Conservation (phyloP, 2,329 filamentous ascomycete species). For the Nemania sp. region DNA sequence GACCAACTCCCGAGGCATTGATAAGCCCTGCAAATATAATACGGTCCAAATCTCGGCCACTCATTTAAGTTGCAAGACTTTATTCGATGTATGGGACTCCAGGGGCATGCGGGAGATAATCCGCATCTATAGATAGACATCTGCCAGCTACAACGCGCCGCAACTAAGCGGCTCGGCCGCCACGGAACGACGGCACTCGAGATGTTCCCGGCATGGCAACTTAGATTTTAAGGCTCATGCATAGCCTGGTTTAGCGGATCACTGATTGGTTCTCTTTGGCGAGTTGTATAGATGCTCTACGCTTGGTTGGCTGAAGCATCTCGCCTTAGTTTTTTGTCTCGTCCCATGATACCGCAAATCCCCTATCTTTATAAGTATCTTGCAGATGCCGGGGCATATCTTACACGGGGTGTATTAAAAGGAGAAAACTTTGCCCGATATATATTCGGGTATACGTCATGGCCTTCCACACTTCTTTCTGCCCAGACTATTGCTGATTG, state of each 20-base stretch:
- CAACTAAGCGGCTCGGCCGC: background rate
- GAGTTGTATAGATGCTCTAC: background rate
- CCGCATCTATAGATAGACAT: slow-evolving; percentile 10
- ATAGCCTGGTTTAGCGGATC: background rate
- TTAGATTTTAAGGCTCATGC: background rate
- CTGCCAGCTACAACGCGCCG: background rate
- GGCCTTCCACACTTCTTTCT: too few relatives aligned
- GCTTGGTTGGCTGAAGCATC: too few relatives aligned
- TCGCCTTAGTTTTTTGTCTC: background rate
- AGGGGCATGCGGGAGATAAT: slow-evolving; percentile 7
- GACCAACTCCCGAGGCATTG: slow-evolving; percentile 7
- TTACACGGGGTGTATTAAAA: background rate
- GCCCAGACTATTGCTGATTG: too few relatives aligned
- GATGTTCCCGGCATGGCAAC: background rate
- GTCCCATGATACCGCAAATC: background rate
- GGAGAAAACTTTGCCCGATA: background rate
- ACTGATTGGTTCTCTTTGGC: background rate
- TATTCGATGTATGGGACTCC: slow-evolving; percentile 11
- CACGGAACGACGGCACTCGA: background rate
- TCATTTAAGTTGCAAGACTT: background rate
- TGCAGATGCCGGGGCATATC: background rate
- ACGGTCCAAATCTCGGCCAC: slow-evolving; percentile 18
- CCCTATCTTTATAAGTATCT: background rate
- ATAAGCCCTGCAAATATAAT: background rate
- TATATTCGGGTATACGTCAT: slow-evolving; percentile 2